These are phyloP conservation scores for Teratosphaeria pseudoeucalypti DNA, from an alignment of 2,329 filamentous ascomycete species.

Conservation along the genomic window DNA sequence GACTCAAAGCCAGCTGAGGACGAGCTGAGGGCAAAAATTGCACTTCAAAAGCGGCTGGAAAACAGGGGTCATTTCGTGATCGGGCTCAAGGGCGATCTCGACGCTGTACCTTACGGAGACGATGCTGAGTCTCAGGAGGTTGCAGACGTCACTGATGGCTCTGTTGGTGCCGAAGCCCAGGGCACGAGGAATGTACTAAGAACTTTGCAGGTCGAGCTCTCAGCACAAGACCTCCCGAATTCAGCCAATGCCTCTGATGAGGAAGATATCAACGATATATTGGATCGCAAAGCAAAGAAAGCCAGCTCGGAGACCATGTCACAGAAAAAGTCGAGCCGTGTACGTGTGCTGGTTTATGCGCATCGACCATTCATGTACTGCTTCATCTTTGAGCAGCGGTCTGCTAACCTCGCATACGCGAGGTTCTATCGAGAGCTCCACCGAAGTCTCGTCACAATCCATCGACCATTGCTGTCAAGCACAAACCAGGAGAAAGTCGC, in stretches of 20 bases:
- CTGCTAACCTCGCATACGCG: slow-evolving; percentile 41
- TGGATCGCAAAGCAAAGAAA: not conserved
- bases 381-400: slow-evolving; percentile 57
- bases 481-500: slow-evolving; percentile 34
- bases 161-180: slow-evolving; percentile 13
- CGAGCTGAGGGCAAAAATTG: slow-evolving; percentile 52
- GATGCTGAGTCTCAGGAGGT: slow-evolving; percentile 11
- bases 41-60: slow-evolving; percentile 35
- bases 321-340: slow-evolving; percentile 15
- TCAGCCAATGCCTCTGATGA: slow-evolving; percentile 9
- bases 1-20: slow-evolving; percentile 31
- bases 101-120: slow-evolving; percentile 40
- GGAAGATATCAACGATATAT: slow-evolving; percentile 1
- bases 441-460: slow-evolving; percentile 40
- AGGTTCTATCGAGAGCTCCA: slow-evolving; percentile 42
- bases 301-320: not conserved
- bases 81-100: slow-evolving; percentile 56
- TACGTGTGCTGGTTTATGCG: slow-evolving; percentile 63
- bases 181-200: slow-evolving; percentile 48
- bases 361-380: slow-evolving; percentile 67
- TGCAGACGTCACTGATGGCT: slow-evolving; percentile 11
- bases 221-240: not conserved
- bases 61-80: slow-evolving; percentile 53
- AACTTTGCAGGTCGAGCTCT: slow-evolving; percentile 56
- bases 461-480: slow-evolving; percentile 33